These are phyloP conservation scores for Tolypocladium capitatum DNA, from an alignment of 2,329 filamentous ascomycete species.

Conservation along the genomic window DNA sequence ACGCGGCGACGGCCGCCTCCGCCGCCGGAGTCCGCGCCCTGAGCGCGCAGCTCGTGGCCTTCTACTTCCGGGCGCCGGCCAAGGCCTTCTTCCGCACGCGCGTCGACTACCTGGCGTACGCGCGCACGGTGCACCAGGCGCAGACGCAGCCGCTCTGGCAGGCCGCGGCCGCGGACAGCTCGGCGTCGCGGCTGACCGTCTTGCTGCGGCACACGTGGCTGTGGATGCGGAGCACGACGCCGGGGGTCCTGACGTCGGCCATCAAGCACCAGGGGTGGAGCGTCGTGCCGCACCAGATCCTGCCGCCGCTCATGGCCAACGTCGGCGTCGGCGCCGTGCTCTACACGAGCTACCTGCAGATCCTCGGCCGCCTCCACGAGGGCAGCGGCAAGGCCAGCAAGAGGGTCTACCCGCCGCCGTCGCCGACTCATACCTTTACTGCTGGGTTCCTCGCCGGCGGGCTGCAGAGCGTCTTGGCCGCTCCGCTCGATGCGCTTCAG, in stretches of 20 bases:
- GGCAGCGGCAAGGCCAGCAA: conserved; percentile 43
- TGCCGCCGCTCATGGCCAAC: conserved; percentile 64
- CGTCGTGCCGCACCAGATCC: conserved; percentile 62
- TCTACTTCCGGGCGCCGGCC: conserved; percentile 82
- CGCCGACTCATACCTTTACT: conserved; percentile 48
- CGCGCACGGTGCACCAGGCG: conserved; percentile 37
- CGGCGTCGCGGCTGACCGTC: conserved; percentile 18
- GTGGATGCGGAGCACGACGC: conserved; percentile 50
- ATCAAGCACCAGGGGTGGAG: conserved; percentile 59
- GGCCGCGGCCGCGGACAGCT: conserved; percentile 21
- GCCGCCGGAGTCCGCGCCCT: conserved; percentile 75
- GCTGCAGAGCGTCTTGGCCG: conserved; percentile 58
- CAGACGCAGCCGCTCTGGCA: conserved; percentile 24
- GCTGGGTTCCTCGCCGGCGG: conserved; percentile 58
- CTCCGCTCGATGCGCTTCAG: conserved; percentile 63
- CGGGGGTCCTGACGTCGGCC: conserved; percentile 54
- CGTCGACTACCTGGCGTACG: conserved; percentile 65
- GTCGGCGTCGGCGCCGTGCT: conserved; percentile 60
- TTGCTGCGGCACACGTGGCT: conserved; percentile 29
- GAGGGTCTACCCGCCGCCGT: conserved; percentile 57
- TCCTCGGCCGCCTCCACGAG: conserved; percentile 51
- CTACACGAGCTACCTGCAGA: conserved; percentile 64
- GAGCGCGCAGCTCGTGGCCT: conserved; percentile 71
- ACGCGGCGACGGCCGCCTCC: conserved; percentile 58
- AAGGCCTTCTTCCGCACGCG: conserved; percentile 87